Evolutionary conservation across 225 moss, liverwort and hornwort species (phyloP).

Genomic region (Bryoerythrophyllum caledonicum): DNA sequence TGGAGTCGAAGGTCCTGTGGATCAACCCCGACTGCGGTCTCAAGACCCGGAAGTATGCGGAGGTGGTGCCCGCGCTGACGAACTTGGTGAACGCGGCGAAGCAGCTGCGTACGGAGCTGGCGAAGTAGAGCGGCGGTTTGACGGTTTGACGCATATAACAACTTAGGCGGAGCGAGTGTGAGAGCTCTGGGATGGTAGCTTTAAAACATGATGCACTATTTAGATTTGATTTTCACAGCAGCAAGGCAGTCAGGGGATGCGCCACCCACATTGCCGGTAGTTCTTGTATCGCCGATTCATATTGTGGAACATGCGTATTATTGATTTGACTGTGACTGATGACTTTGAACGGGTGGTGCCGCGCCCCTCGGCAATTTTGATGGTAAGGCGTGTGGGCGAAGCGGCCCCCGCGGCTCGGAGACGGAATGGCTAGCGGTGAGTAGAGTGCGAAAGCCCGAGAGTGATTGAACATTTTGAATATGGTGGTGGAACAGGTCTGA

Average conservation of each 20-base stretch:
- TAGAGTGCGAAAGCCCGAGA: background rate
- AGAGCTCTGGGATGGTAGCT: background rate
- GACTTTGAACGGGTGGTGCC: background rate
- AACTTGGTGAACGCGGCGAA: constrained; percentile 69
- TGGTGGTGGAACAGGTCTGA: background rate
- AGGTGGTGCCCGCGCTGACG: constrained; percentile 42
- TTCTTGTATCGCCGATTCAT: constrained; percentile 18
- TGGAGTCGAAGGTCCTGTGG: constrained; percentile 75
- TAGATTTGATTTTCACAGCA: background rate
- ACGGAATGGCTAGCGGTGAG: background rate
- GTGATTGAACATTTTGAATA: background rate
- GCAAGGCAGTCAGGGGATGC: background rate
- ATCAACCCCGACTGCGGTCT: constrained; percentile 87
- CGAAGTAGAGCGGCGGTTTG: constrained; percentile 25
- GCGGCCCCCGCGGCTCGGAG: background rate
- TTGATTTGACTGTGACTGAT: constrained; percentile 19
- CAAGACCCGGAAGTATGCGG: constrained; percentile 40
- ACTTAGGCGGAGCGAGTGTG: background rate
- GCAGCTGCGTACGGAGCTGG: constrained; percentile 72
- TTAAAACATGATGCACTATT: background rate
- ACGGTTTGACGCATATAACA: background rate
- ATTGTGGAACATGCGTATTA: constrained; percentile 28
- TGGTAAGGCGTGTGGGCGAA: background rate
- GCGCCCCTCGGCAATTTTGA: background rate
- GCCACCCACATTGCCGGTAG: background rate